These are phyloP conservation scores for Pythium grandisporangium DNA, from an alignment of 352 stramenopile species.

Conservation along the genomic window DNA sequence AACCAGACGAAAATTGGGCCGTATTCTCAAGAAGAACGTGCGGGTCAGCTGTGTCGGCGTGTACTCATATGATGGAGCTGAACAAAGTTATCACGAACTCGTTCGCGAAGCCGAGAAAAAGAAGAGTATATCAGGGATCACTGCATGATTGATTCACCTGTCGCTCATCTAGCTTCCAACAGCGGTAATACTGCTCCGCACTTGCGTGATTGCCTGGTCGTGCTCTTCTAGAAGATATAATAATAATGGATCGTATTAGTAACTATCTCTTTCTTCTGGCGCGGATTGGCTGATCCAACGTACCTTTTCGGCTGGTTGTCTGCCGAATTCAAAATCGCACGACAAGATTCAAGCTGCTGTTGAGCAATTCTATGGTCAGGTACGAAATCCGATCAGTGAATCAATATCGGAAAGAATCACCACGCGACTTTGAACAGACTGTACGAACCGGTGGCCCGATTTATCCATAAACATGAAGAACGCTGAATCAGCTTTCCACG, in stretches of 20 bases:
- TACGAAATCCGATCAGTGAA: too few species aligned
- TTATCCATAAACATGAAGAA: constrained; percentile 37
- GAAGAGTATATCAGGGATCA: too few species aligned
- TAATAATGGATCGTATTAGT: too few species aligned
- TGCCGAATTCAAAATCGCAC: constrained; percentile 22
- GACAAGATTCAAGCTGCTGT: constrained; percentile 28
- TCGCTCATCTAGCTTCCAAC: constrained; percentile 21
- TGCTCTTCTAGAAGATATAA: too few species aligned
- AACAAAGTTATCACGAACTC: constrained; percentile 73
- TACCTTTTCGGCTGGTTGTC: constrained; percentile 15
- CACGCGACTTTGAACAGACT: neutral
- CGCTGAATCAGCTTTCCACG: neutral
- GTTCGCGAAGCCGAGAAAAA: constrained; percentile 5
- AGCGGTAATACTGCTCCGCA: constrained; percentile 22
- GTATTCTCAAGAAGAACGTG: constrained; percentile 88
- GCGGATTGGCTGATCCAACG: too few species aligned
- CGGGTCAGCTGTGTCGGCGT: constrained; percentile 93
- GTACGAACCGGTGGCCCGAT: constrained; percentile 16
- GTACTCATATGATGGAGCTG: constrained; percentile 92
- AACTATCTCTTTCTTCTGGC: too few species aligned
- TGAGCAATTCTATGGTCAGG: constrained; percentile 14
- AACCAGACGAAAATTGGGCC: constrained; percentile 88
- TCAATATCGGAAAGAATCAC: too few species aligned
- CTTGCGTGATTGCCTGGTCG: neutral
- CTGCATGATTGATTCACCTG: neutral